Percentiles rank a stretch among this genome's conserved stretches.
phyloP scores from a whole-genome alignment of 768 basidiomycete genomes.

The Hebeloma cylindrosporum region DNA sequence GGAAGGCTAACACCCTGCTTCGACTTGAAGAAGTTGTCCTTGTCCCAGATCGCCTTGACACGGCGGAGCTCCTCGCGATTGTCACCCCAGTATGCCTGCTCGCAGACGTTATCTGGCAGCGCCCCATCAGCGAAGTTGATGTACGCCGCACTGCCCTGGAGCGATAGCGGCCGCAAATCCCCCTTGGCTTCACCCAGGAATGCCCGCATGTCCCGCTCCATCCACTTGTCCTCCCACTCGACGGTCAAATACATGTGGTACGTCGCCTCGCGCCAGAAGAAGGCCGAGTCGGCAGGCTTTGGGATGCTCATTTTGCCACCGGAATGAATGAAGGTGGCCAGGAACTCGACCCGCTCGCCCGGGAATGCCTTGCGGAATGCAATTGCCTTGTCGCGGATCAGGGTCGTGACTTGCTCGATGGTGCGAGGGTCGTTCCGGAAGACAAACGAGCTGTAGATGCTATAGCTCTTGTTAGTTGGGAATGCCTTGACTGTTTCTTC shows the following conservation, averaged over 20 bases:
- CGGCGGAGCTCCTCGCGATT: constrained; percentile 4
- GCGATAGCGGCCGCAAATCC: not conserved
- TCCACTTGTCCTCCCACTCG: constrained; percentile 7
- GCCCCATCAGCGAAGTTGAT: constrained; percentile 5
- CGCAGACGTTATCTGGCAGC: constrained; percentile 1
- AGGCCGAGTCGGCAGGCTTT: constrained; percentile 5
- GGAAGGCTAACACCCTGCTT: constrained; percentile 1
- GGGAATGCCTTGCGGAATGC: constrained; percentile 1
- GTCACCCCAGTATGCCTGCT: constrained; percentile 7
- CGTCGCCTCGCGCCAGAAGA: constrained; percentile 6
- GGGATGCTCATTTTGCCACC: constrained; percentile 4
- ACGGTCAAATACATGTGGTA: constrained; percentile 7
- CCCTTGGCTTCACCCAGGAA: constrained; percentile 2
- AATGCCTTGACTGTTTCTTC: constrained; percentile 7
- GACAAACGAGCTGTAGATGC: constrained; percentile 8
- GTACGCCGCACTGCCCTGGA: constrained; percentile 4
- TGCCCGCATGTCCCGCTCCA: constrained; percentile 4
- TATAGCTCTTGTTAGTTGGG: constrained; percentile 1
- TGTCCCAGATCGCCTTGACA: constrained; percentile 6
- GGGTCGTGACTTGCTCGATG: constrained; percentile 1
- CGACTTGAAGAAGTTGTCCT: constrained; percentile 1
- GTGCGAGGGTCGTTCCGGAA: constrained; percentile 2
- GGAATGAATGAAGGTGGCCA: constrained; percentile 5
- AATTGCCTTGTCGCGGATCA: constrained; percentile 1
- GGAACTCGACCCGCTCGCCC: constrained; percentile 1